phyloP scores from a whole-genome alignment of 1,284 basidiomycete species.

The Ceratobasidium sp. region DNA sequence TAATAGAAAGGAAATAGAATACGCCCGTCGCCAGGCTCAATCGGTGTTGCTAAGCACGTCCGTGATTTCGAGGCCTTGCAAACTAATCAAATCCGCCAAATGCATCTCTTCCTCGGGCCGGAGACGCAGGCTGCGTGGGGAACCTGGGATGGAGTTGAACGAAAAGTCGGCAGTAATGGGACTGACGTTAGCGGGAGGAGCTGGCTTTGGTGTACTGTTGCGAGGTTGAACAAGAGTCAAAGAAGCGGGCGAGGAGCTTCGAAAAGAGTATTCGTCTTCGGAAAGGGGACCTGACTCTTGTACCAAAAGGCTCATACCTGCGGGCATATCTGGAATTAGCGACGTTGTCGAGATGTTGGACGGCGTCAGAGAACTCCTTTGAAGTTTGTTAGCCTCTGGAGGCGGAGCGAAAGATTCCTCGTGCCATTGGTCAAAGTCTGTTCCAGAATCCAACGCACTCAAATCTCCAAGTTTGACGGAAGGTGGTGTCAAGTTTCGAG shows the following conservation, averaged over 20 bases:
- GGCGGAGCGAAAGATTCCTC: neutral
- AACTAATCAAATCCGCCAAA: slow-evolving; percentile 45
- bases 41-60: slow-evolving; percentile 7
- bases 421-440: slow-evolving; percentile 16
- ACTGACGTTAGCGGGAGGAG: slow-evolving; percentile 15
- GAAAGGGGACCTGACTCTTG: slow-evolving; percentile 25
- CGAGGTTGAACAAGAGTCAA: slow-evolving; percentile 33
- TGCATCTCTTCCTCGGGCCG: slow-evolving; percentile 46
- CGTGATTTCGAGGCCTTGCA: slow-evolving; percentile 26
- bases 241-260: slow-evolving; percentile 17
- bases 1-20: neutral
- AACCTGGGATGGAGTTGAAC: slow-evolving; percentile 37
- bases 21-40: neutral
- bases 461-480: neutral
- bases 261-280: slow-evolving; percentile 10
- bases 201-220: slow-evolving; percentile 19
- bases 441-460: neutral
- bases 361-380: neutral
- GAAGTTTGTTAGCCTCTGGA: neutral
- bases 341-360: slow-evolving; percentile 8
- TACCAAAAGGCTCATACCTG: slow-evolving; percentile 34
- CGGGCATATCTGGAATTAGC: slow-evolving; percentile 26
- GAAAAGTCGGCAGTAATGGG: slow-evolving; percentile 35
- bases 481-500: neutral
- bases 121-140: slow-evolving; percentile 43